phyloP scores from a whole-genome alignment of 164 flowering plant species.

The Platanus orientalis region DNA sequence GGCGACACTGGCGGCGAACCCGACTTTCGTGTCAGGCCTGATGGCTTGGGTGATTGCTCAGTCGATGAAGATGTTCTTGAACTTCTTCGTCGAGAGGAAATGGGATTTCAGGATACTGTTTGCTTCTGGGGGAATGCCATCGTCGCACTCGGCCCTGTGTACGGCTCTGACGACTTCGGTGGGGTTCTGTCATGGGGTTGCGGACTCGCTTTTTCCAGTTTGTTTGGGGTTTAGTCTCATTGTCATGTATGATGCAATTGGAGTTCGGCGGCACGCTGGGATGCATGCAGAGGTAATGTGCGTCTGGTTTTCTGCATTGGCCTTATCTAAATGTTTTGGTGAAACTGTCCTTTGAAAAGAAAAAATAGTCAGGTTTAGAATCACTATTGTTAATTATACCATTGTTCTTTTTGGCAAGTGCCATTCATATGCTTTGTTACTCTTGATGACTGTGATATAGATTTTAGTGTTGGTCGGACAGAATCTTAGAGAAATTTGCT shows the following conservation, averaged over 20 bases:
- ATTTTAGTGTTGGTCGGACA: background rate
- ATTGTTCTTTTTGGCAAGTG: no score
- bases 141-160: slow-evolving; percentile 85
- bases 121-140: slow-evolving; percentile 92
- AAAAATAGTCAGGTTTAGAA: no score
- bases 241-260: slow-evolving; percentile 94
- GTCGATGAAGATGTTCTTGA: slow-evolving; percentile 56
- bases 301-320: background rate
- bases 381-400: no score
- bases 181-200: slow-evolving; percentile 82
- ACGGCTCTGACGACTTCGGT: slow-evolving; percentile 86
- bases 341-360: no score
- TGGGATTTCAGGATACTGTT: slow-evolving; percentile 70
- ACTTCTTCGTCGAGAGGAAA: slow-evolving; percentile 72
- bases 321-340: background rate
- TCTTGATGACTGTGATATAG: background rate
- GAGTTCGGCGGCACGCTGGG: slow-evolving; percentile 92
- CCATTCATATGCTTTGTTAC: no score
- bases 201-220: slow-evolving; percentile 84
- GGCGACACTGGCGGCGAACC: slow-evolving; percentile 68
- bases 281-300: slow-evolving; percentile 83
- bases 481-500: background rate
- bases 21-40: slow-evolving; percentile 70
- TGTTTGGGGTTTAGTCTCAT: slow-evolving; percentile 85
- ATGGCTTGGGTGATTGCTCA: slow-evolving; percentile 70